Evolutionary conservation across 2,329 filamentous ascomycete species (phyloP).

Genomic region (Dryadomyces quercus-mongolicae): DNA sequence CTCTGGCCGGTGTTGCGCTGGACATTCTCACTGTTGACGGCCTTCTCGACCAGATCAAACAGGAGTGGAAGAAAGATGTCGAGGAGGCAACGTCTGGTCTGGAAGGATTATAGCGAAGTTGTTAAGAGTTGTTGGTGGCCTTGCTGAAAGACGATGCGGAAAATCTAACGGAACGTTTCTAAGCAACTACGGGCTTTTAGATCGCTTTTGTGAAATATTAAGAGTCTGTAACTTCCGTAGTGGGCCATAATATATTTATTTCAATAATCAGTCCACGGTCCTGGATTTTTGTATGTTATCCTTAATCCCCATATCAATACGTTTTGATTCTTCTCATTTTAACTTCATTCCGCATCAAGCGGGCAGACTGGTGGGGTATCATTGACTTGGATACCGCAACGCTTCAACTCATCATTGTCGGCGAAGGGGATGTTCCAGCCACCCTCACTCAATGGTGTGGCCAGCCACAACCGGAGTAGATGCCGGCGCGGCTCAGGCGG

Average conservation of each 20-base stretch:
- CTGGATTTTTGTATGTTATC: too few relatives aligned
- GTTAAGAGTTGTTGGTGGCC: too few relatives aligned
- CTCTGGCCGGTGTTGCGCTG: slow-evolving; percentile 32
- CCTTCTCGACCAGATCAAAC: slow-evolving; percentile 28
- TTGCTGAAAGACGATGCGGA: too few relatives aligned
- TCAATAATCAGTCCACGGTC: too few relatives aligned
- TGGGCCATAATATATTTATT: too few relatives aligned
- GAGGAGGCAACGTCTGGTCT: not conserved
- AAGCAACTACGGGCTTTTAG: too few relatives aligned
- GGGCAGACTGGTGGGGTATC: slow-evolving; percentile 63
- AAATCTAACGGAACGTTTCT: too few relatives aligned
- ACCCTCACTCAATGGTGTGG: slow-evolving; percentile 68
- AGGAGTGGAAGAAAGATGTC: slow-evolving; percentile 21
- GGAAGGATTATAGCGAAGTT: too few relatives aligned
- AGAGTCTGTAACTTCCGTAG: too few relatives aligned
- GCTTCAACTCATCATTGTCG: slow-evolving; percentile 73
- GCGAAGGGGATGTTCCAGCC: slow-evolving; percentile 78
- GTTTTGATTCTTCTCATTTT: not conserved
- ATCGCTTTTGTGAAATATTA: too few relatives aligned
- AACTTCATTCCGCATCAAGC: slow-evolving; percentile 57
- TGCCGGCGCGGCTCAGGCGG: slow-evolving; percentile 62
- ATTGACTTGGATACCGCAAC: slow-evolving; percentile 80
- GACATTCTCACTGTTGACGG: slow-evolving; percentile 31
- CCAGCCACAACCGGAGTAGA: slow-evolving; percentile 73
- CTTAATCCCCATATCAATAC: too few relatives aligned